Conservation (phyloP, 192 early-diverging fungal genomes). For the Rhizophagus sp. region DNA sequence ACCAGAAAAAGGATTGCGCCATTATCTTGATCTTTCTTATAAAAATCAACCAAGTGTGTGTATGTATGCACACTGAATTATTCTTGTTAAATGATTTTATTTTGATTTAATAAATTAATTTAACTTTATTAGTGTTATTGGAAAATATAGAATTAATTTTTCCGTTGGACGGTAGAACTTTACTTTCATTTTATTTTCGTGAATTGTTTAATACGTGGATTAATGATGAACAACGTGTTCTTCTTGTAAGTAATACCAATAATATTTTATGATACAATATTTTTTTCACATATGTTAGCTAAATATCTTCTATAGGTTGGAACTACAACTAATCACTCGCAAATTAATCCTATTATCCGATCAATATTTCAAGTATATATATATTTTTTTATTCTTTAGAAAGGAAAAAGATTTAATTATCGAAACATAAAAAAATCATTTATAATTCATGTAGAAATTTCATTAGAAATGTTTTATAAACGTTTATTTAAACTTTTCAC, state of each 20-base stretch:
- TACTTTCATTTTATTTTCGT: constrained; percentile 31
- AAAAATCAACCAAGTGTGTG: constrained; percentile 1
- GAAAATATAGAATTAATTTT: constrained; percentile 58
- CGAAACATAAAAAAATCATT: background rate
- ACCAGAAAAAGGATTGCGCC: constrained; percentile 38
- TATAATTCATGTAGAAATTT: no score
- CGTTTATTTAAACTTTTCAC: no score
- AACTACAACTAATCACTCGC: background rate
- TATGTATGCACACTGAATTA: background rate
- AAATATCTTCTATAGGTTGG: constrained; percentile 10
- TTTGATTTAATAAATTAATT: background rate
- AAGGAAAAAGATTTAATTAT: no score
- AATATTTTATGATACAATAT: background rate
- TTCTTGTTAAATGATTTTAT: background rate
- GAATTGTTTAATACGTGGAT: constrained; percentile 30
- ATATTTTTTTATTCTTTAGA: background rate
- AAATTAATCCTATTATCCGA: background rate
- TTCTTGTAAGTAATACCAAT: constrained; percentile 25
- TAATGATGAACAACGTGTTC: constrained; percentile 13
- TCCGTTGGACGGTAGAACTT: constrained; percentile 36
- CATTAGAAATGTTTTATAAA: no score
- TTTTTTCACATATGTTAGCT: background rate
- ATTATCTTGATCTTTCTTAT: constrained; percentile 30
- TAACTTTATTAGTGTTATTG: constrained; percentile 39
- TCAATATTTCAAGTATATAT: constrained; percentile 10